A percentile compares a stretch with the other conserved stretches of the same genome.
Evolutionary conservation across 768 basidiomycete species (phyloP).

Genomic region (Lactarius akahatsu): DNA sequence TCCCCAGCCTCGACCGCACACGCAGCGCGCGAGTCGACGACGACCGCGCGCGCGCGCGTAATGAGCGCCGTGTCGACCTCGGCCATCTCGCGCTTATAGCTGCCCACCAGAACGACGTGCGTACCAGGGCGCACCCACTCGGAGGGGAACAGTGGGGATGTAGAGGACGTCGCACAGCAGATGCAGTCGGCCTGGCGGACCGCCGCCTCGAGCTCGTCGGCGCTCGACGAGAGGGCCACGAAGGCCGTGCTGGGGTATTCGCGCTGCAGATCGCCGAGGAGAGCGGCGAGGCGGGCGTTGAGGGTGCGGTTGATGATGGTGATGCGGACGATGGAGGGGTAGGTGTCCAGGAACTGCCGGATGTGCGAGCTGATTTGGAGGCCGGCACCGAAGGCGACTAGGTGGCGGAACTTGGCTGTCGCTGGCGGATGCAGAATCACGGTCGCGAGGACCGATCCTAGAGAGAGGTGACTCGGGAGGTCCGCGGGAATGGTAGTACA

Average conservation of each 20-base stretch:
- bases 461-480: not conserved
- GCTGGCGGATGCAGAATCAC: conserved; percentile 46
- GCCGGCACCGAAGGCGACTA: conserved; percentile 74
- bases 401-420: conserved; percentile 36
- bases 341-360: conserved; percentile 57
- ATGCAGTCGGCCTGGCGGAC: conserved; percentile 59
- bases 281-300: conserved; percentile 46
- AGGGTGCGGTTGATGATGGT: conserved; percentile 63
- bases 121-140: conserved; percentile 59
- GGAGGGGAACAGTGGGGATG: conserved; percentile 65
- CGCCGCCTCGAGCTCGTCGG: conserved; percentile 33
- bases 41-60: conserved; percentile 49
- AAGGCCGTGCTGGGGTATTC: conserved; percentile 34
- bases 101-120: conserved; percentile 77
- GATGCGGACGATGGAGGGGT: conserved; percentile 51
- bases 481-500: not conserved
- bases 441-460: conserved; percentile 70
- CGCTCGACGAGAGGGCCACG: conserved; percentile 6
- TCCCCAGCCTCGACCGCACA: conserved; percentile 83
- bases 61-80: conserved; percentile 67
- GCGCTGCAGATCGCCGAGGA: conserved; percentile 37
- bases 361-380: conserved; percentile 68
- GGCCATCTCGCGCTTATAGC: conserved; percentile 80
- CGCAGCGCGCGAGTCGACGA: conserved; percentile 74
- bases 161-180: conserved; percentile 72